These are phyloP conservation scores for Nematocida sp. DNA, from an alignment of 371 early-diverging fungal genomes.

Conservation along the genomic window DNA sequence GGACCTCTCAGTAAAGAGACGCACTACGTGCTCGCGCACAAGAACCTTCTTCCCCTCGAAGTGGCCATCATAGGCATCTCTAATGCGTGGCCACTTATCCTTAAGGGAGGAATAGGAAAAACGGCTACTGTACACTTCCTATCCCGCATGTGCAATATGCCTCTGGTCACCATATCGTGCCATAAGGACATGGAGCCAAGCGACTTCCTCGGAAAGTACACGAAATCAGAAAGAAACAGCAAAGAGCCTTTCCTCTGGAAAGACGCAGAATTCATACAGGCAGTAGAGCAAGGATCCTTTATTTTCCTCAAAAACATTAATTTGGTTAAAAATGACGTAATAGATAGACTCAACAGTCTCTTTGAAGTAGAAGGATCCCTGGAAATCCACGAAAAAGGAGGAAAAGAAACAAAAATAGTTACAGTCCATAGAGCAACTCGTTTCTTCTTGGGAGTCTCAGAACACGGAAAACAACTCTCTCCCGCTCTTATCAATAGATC, in stretches of 20 bases:
- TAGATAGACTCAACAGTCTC: slow-evolving; percentile 94
- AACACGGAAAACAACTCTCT: slow-evolving; percentile 56
- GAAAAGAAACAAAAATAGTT: slow-evolving; percentile 12
- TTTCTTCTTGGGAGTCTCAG: slow-evolving; percentile 35
- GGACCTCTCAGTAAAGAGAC: slow-evolving; percentile 11
- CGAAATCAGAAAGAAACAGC: slow-evolving; percentile 68
- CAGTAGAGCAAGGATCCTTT: slow-evolving; percentile 79
- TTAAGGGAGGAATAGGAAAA: slow-evolving; percentile 75
- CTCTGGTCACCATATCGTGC: slow-evolving; percentile 82
- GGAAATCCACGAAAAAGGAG: slow-evolving; percentile 52
- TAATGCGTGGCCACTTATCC: slow-evolving; percentile 38
- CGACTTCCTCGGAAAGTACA: slow-evolving; percentile 80
- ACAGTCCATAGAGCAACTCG: slow-evolving; percentile 16
- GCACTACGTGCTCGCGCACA: slow-evolving; percentile 38
- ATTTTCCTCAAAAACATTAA: slow-evolving; percentile 99
- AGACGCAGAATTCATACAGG: slow-evolving; percentile 79
- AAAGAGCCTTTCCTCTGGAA: slow-evolving; percentile 51
- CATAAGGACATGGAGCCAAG: slow-evolving; percentile 91
- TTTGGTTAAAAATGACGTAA: slow-evolving; percentile 91
- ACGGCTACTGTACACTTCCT: slow-evolving; percentile 89
- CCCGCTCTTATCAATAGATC: slow-evolving; percentile 65
- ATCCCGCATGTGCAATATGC: slow-evolving; percentile 69
- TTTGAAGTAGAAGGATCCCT: slow-evolving; percentile 69
- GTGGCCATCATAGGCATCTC: slow-evolving; percentile 19
- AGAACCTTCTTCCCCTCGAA: slow-evolving; percentile 20